Conservation (phyloP, 2,329 filamentous ascomycete species). For the Microsporum canis region DNA sequence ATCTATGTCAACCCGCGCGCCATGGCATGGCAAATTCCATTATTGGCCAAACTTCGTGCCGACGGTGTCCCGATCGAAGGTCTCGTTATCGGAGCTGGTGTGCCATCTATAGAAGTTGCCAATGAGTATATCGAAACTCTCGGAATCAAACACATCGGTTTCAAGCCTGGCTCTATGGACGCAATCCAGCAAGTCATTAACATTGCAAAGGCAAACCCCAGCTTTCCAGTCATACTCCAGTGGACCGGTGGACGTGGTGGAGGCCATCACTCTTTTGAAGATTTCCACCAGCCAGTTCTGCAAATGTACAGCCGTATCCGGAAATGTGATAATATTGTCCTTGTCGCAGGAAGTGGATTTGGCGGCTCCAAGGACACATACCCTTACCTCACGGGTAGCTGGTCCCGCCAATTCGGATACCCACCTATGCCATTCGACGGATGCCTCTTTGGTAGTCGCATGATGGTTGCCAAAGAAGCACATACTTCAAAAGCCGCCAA, state of each 20-base stretch:
- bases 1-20: conserved; percentile 85
- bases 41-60: conserved; percentile 65
- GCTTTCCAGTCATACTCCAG: conserved; percentile 83
- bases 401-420: conserved; percentile 79
- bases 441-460: conserved; percentile 77
- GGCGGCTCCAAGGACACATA: conserved; percentile 84
- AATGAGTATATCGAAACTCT: conserved; percentile 90
- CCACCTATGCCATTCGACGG: conserved; percentile 92
- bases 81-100: conserved; percentile 82
- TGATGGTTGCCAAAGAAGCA: conserved; percentile 91
- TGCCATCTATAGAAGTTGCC: conserved; percentile 84
- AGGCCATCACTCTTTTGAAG: conserved; percentile 89
- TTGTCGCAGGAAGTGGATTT: conserved; percentile 85
- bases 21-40: conserved; percentile 85
- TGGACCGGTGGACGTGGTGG: conserved; percentile 93
- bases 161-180: conserved; percentile 85
- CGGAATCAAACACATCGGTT: conserved; percentile 82
- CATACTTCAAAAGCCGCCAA: conserved; percentile 80
- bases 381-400: conserved; percentile 78
- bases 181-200: conserved; percentile 84
- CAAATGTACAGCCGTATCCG: conserved; percentile 86
- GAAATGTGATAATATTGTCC: conserved; percentile 72
- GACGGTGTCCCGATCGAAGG: conserved; percentile 87
- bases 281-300: conserved; percentile 85
- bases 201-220: conserved; percentile 86